phyloP scores from a whole-genome alignment of 805 yeast species.

The Candida sonorensis region DNA sequence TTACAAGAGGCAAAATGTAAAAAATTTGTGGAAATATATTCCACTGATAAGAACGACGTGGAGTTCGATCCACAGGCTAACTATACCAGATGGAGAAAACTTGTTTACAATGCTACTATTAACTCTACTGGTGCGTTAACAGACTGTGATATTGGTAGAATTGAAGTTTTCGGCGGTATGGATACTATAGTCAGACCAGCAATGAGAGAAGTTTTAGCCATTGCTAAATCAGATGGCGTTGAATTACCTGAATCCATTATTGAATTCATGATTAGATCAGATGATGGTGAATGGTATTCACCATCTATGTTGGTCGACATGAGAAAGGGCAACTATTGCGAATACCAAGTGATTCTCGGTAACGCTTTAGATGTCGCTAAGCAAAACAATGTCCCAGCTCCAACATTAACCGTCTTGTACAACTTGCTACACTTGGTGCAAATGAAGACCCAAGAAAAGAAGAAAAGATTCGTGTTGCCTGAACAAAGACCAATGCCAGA shows the following conservation, averaged over 20 bases:
- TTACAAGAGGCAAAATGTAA: constrained; percentile 25
- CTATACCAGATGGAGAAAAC: constrained; percentile 38
- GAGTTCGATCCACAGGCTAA: constrained; percentile 30
- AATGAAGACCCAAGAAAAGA: constrained; percentile 26
- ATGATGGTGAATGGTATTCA: constrained; percentile 33
- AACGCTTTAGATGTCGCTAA: constrained; percentile 30
- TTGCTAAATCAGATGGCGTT: constrained; percentile 43
- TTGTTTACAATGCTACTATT: constrained; percentile 41
- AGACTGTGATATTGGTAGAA: constrained; percentile 33
- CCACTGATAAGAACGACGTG: constrained; percentile 24
- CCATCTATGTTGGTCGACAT: constrained; percentile 46
- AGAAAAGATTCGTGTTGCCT: constrained; percentile 23
- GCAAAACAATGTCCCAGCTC: constrained; percentile 25
- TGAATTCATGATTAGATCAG: constrained; percentile 34
- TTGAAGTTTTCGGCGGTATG: constrained; percentile 24
- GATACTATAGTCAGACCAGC: constrained; percentile 31
- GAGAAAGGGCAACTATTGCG: constrained; percentile 34
- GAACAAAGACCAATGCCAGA: constrained; percentile 23
- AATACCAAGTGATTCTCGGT: constrained; percentile 37
- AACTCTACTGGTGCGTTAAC: constrained; percentile 40
- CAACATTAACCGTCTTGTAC: constrained; percentile 22
- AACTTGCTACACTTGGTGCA: constrained; percentile 25
- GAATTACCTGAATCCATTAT: constrained; percentile 27
- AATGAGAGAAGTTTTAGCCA: constrained; percentile 36
- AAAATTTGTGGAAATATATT: constrained; percentile 28